Percentiles rank a stretch among this genome's conserved stretches.
Evolutionary conservation across 345 rosid genomes (phyloP).

Genomic region (Boechera retrofracta): DNA sequence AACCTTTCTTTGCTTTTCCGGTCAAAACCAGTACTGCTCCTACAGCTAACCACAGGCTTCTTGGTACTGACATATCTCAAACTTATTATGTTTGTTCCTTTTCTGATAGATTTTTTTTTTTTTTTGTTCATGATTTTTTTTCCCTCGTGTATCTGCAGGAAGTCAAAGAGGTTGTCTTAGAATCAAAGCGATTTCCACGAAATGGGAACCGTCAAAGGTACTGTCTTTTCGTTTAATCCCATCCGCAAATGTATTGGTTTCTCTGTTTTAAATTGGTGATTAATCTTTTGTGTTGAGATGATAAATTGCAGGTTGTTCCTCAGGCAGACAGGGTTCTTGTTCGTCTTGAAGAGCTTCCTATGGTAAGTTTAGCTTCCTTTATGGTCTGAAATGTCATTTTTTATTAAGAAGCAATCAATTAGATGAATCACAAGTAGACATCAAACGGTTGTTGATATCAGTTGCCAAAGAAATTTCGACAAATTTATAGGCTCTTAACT

Average conservation of each 20-base stretch:
- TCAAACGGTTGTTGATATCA: not conserved
- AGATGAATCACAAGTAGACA: not conserved
- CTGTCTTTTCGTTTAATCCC: not conserved
- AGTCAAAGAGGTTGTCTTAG: conserved; percentile 54
- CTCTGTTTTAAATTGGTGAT: not conserved
- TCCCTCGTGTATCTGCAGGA: conserved; percentile 37
- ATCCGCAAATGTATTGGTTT: not conserved
- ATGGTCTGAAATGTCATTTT: conserved; percentile 7
- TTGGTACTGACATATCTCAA: conserved; percentile 44
- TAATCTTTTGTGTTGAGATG: not conserved
- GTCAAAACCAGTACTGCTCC: conserved; percentile 42
- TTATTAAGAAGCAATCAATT: not conserved
- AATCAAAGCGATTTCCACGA: conserved; percentile 65
- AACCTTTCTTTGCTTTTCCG: conserved; percentile 47
- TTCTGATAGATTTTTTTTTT: not conserved
- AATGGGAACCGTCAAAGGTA: conserved; percentile 92
- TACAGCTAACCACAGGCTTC: conserved; percentile 42
- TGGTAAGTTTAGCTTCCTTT: conserved; percentile 42
- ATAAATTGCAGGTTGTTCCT: conserved; percentile 73
- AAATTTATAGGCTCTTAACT: not conserved
- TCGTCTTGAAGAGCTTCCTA: conserved; percentile 77
- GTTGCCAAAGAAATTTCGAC: not conserved
- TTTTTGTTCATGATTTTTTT: not conserved
- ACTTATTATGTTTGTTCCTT: not conserved
- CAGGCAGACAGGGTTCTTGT: conserved; percentile 93